phyloP scores from a whole-genome alignment of 2,329 filamentous ascomycete genomes.

The Boeremia lycopersici region DNA sequence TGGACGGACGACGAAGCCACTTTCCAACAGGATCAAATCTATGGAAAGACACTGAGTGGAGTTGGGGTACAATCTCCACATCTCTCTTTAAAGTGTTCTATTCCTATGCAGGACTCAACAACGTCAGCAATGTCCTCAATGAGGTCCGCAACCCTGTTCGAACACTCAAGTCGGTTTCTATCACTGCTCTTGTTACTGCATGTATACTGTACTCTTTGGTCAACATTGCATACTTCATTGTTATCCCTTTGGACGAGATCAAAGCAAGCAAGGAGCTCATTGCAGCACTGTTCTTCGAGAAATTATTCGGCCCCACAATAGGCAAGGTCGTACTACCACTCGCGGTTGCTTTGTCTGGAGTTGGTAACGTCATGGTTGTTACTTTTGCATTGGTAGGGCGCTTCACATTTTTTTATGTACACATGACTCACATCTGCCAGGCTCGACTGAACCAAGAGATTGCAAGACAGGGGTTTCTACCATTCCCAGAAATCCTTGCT shows the following conservation, averaged over 20 bases:
- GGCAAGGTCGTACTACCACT: constrained; percentile 66
- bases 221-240: constrained; percentile 68
- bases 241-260: constrained; percentile 71
- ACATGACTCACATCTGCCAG: constrained; percentile 46
- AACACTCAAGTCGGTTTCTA: constrained; percentile 67
- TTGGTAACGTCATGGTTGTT: constrained; percentile 75
- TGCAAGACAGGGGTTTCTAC: constrained; percentile 72
- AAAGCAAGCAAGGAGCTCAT: constrained; percentile 70
- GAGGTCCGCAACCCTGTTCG: constrained; percentile 72
- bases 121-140: constrained; percentile 73
- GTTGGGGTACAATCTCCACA: constrained; percentile 70
- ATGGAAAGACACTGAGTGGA: constrained; percentile 72
- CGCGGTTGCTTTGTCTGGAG: constrained; percentile 69
- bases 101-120: constrained; percentile 69
- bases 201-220: constrained; percentile 70
- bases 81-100: constrained; percentile 71
- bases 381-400: constrained; percentile 67
- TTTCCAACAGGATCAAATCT: constrained; percentile 57
- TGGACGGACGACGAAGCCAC: constrained; percentile 25
- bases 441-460: constrained; percentile 75
- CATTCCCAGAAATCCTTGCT: constrained; percentile 65
- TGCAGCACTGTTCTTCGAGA: constrained; percentile 70
- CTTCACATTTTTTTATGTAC: background rate
- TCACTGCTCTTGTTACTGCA: constrained; percentile 65
- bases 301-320: constrained; percentile 64